A percentile compares a stretch with the other conserved stretches of the same genome.
These are phyloP conservation scores for Aspergillus hancockii DNA, from an alignment of 495 filamentous ascomycete species.

Conservation along the genomic window DNA sequence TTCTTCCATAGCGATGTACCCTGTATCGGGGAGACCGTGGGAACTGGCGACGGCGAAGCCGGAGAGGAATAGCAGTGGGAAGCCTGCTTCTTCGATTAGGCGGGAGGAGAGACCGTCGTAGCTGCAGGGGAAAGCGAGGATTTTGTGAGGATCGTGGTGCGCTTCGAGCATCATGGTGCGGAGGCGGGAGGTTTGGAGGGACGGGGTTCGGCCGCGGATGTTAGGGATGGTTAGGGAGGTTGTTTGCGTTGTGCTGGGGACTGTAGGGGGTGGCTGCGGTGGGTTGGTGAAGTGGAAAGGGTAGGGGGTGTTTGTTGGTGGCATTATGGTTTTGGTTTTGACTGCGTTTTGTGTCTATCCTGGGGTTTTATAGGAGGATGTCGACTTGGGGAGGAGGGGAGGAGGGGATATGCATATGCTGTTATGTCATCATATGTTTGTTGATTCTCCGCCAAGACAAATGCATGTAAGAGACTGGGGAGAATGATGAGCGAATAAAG, in stretches of 20 bases:
- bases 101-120: constrained; percentile 44
- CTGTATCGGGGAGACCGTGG: constrained; percentile 42
- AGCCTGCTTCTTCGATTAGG: constrained; percentile 43
- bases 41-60: constrained; percentile 37
- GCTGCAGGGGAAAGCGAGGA: constrained; percentile 37
- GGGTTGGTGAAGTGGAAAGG: constrained; percentile 32
- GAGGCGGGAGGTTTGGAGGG: constrained; percentile 33
- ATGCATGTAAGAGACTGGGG: too few relatives aligned
- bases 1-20: constrained; percentile 46
- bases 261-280: constrained; percentile 4
- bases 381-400: too few relatives aligned
- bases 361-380: too few relatives aligned
- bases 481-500: too few relatives aligned
- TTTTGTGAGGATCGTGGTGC: constrained; percentile 35
- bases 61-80: constrained; percentile 39
- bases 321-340: background rate
- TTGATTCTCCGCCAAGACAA: too few relatives aligned
- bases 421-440: too few relatives aligned
- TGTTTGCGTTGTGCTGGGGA: background rate
- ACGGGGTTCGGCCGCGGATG: constrained; percentile 32
- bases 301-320: constrained; percentile 24
- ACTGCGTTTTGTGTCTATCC: too few relatives aligned
- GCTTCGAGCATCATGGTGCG: constrained; percentile 42
- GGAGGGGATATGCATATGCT: too few relatives aligned
- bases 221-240: constrained; percentile 22